Evolutionary conservation across 495 filamentous ascomycete genomes (phyloP).

Genomic region (Corynascus novoguineensis): DNA sequence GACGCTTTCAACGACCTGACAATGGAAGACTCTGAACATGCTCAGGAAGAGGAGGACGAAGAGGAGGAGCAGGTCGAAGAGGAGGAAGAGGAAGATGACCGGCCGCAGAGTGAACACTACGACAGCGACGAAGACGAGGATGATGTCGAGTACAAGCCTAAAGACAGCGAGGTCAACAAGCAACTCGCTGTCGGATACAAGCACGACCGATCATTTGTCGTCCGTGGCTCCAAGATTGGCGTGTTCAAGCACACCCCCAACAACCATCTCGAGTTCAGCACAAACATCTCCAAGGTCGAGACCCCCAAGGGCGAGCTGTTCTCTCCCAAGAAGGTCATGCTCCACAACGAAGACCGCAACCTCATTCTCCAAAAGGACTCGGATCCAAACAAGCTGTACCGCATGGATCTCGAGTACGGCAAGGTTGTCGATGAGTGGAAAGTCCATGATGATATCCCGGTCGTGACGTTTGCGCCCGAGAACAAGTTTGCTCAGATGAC

Average conservation of each 20-base stretch:
- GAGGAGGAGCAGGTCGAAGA: constrained; percentile 63
- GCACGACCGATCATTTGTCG: constrained; percentile 93
- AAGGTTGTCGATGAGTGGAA: constrained; percentile 99
- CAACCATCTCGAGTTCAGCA: constrained; percentile 93
- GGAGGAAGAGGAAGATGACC: constrained; percentile 58
- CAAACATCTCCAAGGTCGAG: constrained; percentile 91
- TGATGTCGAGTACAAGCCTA: constrained; percentile 62
- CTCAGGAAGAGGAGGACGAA: constrained; percentile 60
- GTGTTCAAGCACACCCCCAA: constrained; percentile 95
- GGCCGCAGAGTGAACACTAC: constrained; percentile 58
- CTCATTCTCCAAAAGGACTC: constrained; percentile 84
- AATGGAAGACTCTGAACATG: constrained; percentile 70
- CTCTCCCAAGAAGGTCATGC: constrained; percentile 95
- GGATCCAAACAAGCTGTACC: constrained; percentile 88
- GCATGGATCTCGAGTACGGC: constrained; percentile 96
- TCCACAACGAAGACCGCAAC: constrained; percentile 86
- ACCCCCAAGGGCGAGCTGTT: constrained; percentile 84
- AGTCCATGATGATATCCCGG: constrained; percentile 93
- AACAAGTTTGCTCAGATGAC: constrained; percentile 99
- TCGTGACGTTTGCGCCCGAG: constrained; percentile 85
- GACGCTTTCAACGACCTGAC: constrained; percentile 93
- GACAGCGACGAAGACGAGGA: constrained; percentile 91
- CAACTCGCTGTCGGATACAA: constrained; percentile 98
- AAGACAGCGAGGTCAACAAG: constrained; percentile 86
- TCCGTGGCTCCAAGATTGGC: constrained; percentile 93